These are phyloP conservation scores for Eucalyptus sp. DNA, from an alignment of 345 rosid genomes.

Conservation along the genomic window DNA sequence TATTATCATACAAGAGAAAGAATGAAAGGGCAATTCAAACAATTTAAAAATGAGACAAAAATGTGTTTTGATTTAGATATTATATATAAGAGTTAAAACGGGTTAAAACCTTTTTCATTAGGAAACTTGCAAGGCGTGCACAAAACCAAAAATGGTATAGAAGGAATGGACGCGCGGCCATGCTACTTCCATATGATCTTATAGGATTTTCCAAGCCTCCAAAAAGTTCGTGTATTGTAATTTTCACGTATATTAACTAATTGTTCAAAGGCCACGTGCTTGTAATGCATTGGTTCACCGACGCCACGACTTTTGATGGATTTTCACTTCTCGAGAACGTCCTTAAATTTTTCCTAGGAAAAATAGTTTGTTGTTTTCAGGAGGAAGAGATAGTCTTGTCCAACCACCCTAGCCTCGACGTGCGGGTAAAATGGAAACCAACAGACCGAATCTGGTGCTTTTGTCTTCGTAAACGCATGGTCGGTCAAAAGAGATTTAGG, in stretches of 20 bases:
- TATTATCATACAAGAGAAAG: neutral
- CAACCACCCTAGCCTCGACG: neutral
- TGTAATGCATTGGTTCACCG: neutral
- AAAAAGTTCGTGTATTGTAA: neutral
- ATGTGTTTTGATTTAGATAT: neutral
- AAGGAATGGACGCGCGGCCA: neutral
- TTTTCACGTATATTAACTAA: neutral
- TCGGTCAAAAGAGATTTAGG: neutral
- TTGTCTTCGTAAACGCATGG: neutral
- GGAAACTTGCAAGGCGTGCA: neutral
- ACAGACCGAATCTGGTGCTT: neutral
- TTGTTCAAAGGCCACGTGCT: neutral
- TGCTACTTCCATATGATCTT: neutral
- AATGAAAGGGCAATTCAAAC: neutral
- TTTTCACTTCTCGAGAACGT: neutral
- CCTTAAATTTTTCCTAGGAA: neutral
- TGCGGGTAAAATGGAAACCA: neutral
- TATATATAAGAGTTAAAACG: neutral
- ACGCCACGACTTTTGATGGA: neutral
- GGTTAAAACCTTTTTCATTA: neutral
- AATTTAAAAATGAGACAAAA: neutral
- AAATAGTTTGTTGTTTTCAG: neutral
- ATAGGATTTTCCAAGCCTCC: neutral
- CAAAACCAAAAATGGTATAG: neutral
- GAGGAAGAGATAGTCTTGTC: neutral